These are phyloP conservation scores for Tanacetum coccineum DNA, from an alignment of 129 eudicot genomes.

Conservation along the genomic window DNA sequence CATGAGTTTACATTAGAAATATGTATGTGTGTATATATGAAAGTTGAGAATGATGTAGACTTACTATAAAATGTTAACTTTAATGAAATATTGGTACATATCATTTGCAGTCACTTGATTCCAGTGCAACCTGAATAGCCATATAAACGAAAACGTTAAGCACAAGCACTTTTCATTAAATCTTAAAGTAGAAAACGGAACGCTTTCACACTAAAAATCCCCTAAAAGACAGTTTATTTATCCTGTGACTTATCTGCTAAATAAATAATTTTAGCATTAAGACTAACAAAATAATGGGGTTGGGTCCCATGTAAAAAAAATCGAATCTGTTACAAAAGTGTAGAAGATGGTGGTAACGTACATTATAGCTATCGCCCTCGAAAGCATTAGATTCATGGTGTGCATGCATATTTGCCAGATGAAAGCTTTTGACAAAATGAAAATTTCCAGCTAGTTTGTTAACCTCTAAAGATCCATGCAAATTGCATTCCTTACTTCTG, in stretches of 20 bases:
- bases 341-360: conserved; percentile 39
- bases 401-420: no score
- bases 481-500: conserved; percentile 93
- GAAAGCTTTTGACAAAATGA: conserved; percentile 89
- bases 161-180: conserved; percentile 5
- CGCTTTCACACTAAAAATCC: conserved; percentile 8
- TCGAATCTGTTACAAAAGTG: neutral
- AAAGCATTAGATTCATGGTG: no score
- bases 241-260: conserved; percentile 83
- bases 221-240: conserved; percentile 83
- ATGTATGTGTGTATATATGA: conserved; percentile 11
- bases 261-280: conserved; percentile 7
- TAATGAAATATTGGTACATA: no score
- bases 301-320: no score
- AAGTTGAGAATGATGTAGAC: no score
- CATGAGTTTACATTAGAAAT: neutral
- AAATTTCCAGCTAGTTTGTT: conserved; percentile 95
- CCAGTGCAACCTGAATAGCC: conserved; percentile 56
- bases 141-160: conserved; percentile 4
- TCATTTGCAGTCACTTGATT: no score
- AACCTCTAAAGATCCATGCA: conserved; percentile 75
- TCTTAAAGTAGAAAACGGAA: neutral
- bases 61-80: no score
- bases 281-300: neutral
- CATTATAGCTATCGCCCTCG: conserved; percentile 66